Conservation (phyloP, 257 asterid species). For the Capsicum chinense region DNA sequence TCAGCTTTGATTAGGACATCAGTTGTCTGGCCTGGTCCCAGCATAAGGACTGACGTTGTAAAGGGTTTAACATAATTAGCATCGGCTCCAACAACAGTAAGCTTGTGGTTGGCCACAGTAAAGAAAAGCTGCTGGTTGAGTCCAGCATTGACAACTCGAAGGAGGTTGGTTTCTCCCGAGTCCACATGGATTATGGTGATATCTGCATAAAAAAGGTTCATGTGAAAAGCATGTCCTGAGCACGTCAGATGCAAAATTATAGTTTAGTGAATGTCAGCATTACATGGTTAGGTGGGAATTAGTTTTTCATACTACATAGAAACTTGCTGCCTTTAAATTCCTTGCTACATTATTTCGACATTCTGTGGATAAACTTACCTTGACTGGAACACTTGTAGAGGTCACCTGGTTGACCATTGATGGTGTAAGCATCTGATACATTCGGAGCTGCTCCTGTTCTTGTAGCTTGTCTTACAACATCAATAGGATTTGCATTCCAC, state of each 20-base stretch:
- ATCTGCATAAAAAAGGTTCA: conserved; percentile 46
- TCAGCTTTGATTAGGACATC: conserved; percentile 76
- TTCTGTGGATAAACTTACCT: conserved; percentile 43
- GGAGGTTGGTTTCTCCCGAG: conserved; percentile 73
- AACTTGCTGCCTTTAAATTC: neutral
- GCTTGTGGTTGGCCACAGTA: conserved; percentile 75
- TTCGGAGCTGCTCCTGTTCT: conserved; percentile 85
- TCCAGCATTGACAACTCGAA: conserved; percentile 71
- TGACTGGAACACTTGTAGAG: conserved; percentile 75
- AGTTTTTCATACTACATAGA: too few species aligned
- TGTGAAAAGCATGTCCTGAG: neutral
- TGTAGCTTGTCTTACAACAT: conserved; percentile 68
- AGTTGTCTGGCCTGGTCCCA: conserved; percentile 96
- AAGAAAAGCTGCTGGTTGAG: conserved; percentile 90
- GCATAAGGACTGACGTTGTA: conserved; percentile 79
- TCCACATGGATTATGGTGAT: conserved; percentile 57
- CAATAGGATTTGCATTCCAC: conserved; percentile 91
- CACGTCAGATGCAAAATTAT: neutral
- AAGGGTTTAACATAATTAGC: conserved; percentile 82
- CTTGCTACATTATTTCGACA: neutral
- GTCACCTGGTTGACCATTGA: conserved; percentile 89
- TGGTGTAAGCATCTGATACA: conserved; percentile 77
- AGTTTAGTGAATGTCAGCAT: neutral
- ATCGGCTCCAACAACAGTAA: conserved; percentile 88
- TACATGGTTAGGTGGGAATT: neutral